phyloP scores from a whole-genome alignment of 2,329 filamentous ascomycete genomes.

The Talaromyces pinophilus region DNA sequence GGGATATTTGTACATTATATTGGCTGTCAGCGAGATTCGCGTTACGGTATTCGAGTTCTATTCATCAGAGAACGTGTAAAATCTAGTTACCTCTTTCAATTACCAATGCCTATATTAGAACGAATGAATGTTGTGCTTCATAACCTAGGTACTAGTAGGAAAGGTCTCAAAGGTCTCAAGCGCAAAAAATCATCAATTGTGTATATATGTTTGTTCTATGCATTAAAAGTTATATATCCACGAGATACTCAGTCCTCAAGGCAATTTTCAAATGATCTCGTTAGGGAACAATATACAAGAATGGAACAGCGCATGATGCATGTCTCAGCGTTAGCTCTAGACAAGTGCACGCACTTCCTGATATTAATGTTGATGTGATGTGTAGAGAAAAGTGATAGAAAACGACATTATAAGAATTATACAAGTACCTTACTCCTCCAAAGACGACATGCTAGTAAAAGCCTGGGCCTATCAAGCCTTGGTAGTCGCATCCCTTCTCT shows the following conservation, averaged over 20 bases:
- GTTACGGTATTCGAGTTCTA: conserved; percentile 15
- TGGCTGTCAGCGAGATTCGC: conserved; percentile 12
- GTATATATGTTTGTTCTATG: background rate
- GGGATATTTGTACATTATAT: conserved; percentile 19
- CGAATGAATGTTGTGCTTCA: background rate
- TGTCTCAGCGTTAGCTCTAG: background rate
- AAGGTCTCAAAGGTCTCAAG: background rate
- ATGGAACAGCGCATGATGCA: conserved; percentile 7
- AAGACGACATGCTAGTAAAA: background rate
- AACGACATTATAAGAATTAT: background rate
- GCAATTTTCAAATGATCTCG: background rate
- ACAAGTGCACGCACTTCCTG: background rate
- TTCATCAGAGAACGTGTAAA: conserved; percentile 18
- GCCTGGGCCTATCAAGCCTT: conserved; percentile 27
- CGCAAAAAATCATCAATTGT: background rate
- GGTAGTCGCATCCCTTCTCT: conserved; percentile 46
- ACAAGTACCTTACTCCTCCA: conserved; percentile 5
- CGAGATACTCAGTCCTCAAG: background rate
- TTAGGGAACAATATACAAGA: conserved; percentile 18
- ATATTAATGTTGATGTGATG: conserved; percentile 8
- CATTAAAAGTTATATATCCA: conserved; percentile 2
- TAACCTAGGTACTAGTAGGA: background rate
- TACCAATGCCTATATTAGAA: background rate
- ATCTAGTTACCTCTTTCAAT: background rate
- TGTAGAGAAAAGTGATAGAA: background rate